Percentiles rank a stretch among this genome's conserved stretches.
These are phyloP conservation scores for Mallotus repandus DNA, from an alignment of 441 rosid species.

Conservation along the genomic window DNA sequence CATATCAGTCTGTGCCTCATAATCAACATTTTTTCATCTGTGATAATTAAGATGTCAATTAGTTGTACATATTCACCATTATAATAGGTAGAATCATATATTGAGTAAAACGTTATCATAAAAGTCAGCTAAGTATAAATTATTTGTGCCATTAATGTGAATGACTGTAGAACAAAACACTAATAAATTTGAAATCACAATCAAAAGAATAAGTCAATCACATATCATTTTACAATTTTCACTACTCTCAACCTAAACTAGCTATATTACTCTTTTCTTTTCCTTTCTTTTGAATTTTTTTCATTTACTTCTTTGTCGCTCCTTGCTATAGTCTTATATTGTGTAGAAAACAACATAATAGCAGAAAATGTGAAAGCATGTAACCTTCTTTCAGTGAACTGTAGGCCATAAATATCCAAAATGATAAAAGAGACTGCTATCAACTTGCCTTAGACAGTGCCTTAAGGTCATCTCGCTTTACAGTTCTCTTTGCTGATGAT, in stretches of 20 bases:
- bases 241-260: neutral
- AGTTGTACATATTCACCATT: neutral
- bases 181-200: neutral
- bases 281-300: neutral
- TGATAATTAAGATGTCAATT: neutral
- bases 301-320: neutral
- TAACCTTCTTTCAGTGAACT: neutral
- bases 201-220: no score
- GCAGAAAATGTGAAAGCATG: neutral
- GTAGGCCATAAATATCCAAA: neutral
- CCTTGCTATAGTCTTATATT: neutral
- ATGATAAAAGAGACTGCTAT: neutral
- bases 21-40: neutral
- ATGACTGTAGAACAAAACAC: neutral
- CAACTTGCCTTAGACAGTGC: constrained; percentile 27
- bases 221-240: neutral
- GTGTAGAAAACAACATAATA: neutral
- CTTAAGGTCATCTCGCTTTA: constrained; percentile 19
- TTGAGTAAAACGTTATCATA: neutral
- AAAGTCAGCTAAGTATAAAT: neutral
- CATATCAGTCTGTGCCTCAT: neutral
- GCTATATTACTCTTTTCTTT: neutral
- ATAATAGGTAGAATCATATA: neutral
- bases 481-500: neutral
- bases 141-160: no score